Base-by-base conservation (phyloP, 2,329 filamentous ascomycete species). In the Lasiodiplodia hormozganensis region DNA sequence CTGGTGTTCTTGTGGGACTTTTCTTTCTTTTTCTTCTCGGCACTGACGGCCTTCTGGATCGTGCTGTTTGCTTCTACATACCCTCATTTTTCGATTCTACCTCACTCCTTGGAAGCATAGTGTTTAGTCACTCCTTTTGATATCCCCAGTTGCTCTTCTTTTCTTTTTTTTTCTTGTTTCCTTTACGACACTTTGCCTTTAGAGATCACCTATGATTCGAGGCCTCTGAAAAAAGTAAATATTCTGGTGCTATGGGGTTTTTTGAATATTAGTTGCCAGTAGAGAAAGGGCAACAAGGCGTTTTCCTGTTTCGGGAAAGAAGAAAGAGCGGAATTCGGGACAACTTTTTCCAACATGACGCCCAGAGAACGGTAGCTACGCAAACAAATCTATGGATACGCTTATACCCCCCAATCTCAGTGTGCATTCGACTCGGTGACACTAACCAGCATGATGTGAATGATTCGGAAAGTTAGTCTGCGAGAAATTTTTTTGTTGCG, bases 11-110 rank as follows among this genome's bases (percentile, higher is more conserved):
- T 36, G 8, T 62, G 58, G 25, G 47, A 21, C 8, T 47, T 16
- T n/a, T 38, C 38, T 51, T 38, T 47, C 8, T n/a, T 38, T 53
- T 51, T 38, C 36, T 65, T 53, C 3, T 65, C 47, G 11, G 47
- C 43, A 52, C 21, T 64, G 12, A 64, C 60, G 47, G 60, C 60
- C 60, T 52, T 62, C 58, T 36, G 21, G 40, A 51, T 51, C 49
- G 58, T 36, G 40, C 43, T 49, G 40, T 36, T 36, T 62, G 28
- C 43, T 64, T 64, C 60, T 38, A 51, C 60, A 64, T 64, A 64
- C 60, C 60, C 60, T 64, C 60, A 10, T 64, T 62, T 62, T 64
- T 64, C 43, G 60, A 64, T 64, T 64, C 60, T 47, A 64, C n/a
- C 51, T 38, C 60, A 38, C 31, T 64, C 60, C 47, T 64, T 64